A percentile compares a stretch with the other conserved stretches of the same genome.
phyloP scores from a whole-genome alignment of 306 rosid genomes.

The Heteromeles arbutifolia region DNA sequence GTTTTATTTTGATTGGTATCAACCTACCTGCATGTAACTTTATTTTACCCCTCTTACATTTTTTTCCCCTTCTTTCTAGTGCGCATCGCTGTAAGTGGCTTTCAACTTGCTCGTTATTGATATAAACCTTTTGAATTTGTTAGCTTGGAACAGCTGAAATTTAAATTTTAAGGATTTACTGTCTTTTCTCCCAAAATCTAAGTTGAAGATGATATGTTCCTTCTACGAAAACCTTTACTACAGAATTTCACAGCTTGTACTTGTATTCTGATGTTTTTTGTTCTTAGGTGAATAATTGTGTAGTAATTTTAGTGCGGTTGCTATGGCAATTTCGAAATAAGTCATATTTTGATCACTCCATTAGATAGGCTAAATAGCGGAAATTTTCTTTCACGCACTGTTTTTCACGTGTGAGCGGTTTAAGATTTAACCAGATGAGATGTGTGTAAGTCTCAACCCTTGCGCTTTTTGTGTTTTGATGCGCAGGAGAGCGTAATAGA shows the following conservation, averaged over 20 bases:
- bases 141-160: slow-evolving; percentile 8
- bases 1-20: slow-evolving; percentile 15
- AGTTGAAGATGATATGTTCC: not conserved
- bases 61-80: not conserved
- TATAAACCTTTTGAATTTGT: slow-evolving; percentile 5
- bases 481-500: too few relatives aligned
- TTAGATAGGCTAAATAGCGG: too few relatives aligned
- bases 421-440: too few relatives aligned
- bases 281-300: not conserved
- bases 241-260: not conserved
- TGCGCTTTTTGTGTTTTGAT: too few relatives aligned
- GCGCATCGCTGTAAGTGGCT: slow-evolving; percentile 23
- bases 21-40: slow-evolving; percentile 7
- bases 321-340: too few relatives aligned
- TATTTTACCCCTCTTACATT: not conserved
- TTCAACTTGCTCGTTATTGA: slow-evolving; percentile 7
- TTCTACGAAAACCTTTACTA: not conserved
- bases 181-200: not conserved
- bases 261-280: not conserved
- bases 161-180: not conserved
- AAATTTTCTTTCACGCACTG: too few relatives aligned
- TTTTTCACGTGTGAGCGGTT: too few relatives aligned
- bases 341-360: too few relatives aligned
- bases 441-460: too few relatives aligned
- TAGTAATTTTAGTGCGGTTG: too few relatives aligned